Base-by-base conservation (phyloP, 805 yeast genomes). In the Wickerhamomyces kurtzmanii region DNA sequence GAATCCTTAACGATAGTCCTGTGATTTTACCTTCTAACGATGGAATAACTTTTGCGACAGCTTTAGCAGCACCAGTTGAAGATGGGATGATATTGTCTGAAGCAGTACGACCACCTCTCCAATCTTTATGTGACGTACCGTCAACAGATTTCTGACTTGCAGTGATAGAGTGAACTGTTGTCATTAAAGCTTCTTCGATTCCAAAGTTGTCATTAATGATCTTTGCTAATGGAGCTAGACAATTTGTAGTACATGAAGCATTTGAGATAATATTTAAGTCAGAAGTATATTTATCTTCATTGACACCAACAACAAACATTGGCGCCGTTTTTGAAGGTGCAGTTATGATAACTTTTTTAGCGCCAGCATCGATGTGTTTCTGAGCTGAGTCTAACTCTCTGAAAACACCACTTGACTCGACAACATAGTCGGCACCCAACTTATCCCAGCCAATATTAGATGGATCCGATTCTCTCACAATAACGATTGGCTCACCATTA, bases 71-170 rank as follows among this genome's bases (percentile, higher is more conserved):
- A 76, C 95, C 95, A 40, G 95, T 85, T 40, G 94, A 81, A 22
- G 94, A 83, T 55, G 95, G 95, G 47, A 85, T 85, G 61, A 85
- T 82, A 80, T 85, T 85, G 57, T 87, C 93, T 39, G 89, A 79
- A 57, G 94, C 94, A 49, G 94, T 80, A 71, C 95, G 81, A 62
- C 95, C 95, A 60, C 95, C 94, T 76, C 95, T 80, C 95, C 95
- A 85, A 73, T 85, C 95, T 75, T 85, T 85, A 75, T 78, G 85
- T 59, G 94, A 83, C 51, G 95, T 93, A 66, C 95, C 95, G 61
- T 85, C 95, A 43, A 85, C 95, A 39, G 93, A 80, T 78, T 85
- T 85, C 67, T 85, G 95, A 51, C 95, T 81, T 48, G 95, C 95
- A 45, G 95, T 85, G 66, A 83, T 80, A 56, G 95, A 82, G 75